phyloP scores from a whole-genome alignment of 164 flowering plant genomes.

The Magnolia sinica region DNA sequence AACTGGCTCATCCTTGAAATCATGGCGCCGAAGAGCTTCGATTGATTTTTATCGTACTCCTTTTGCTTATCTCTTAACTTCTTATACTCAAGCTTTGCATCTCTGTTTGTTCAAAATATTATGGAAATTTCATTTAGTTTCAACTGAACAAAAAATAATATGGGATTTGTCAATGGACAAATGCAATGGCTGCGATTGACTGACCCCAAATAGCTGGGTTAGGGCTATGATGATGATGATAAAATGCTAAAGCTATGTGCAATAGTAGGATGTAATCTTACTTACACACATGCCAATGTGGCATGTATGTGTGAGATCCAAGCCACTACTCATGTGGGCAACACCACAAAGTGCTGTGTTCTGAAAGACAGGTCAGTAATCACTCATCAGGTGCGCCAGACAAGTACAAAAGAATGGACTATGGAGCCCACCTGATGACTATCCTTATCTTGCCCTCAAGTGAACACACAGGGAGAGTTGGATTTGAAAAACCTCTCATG shows the following conservation, averaged over 20 bases:
- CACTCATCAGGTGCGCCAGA: too few species aligned
- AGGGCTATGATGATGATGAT: not conserved
- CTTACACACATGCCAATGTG: too few species aligned
- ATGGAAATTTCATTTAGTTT: not conserved
- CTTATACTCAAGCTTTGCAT: conserved; percentile 41
- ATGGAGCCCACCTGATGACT: not conserved
- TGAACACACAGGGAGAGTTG: not conserved
- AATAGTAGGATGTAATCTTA: too few species aligned
- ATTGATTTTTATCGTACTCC: conserved; percentile 37
- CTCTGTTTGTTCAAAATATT: conserved; percentile 28
- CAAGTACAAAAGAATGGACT: too few species aligned
- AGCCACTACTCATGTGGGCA: too few species aligned
- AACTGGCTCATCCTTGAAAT: conserved; percentile 30
- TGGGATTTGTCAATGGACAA: too few species aligned
- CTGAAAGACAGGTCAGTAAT: too few species aligned
- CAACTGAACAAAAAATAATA: not conserved
- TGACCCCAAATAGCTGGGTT: not conserved
- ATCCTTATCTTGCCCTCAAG: not conserved
- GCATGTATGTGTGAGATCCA: too few species aligned
- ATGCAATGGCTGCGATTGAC: not conserved
- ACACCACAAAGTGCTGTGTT: too few species aligned
- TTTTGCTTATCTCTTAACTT: conserved; percentile 43
- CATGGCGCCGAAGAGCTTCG: conserved; percentile 46
- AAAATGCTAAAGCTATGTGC: not conserved
- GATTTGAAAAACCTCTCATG: not conserved